These are phyloP conservation scores for Exserohilum rostratum DNA, from an alignment of 2,329 filamentous ascomycete species.

Conservation along the genomic window DNA sequence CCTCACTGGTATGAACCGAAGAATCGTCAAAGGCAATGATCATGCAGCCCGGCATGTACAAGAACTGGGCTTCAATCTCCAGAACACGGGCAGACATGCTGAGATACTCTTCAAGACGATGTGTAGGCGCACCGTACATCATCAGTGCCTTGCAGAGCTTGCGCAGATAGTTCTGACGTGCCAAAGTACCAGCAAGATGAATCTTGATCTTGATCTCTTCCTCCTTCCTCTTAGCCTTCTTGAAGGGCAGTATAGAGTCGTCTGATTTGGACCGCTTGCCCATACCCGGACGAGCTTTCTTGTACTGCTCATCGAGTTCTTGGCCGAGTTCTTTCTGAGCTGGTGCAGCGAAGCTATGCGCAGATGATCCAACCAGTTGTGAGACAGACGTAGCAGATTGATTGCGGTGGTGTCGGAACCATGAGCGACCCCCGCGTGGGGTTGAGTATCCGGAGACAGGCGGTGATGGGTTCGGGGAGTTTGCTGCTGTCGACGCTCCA, in stretches of 20 bases:
- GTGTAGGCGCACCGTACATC: conserved; percentile 88
- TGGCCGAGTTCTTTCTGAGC: conserved; percentile 50
- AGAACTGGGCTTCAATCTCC: conserved; percentile 85
- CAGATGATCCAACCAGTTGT: conserved; percentile 53
- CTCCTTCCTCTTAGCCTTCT: conserved; percentile 48
- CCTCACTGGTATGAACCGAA: conserved; percentile 76
- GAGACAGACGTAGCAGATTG: conserved; percentile 52
- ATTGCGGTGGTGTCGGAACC: conserved; percentile 46
- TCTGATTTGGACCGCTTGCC: conserved; percentile 47
- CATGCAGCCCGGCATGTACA: conserved; percentile 93
- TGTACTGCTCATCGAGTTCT: conserved; percentile 50
- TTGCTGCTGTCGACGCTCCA: conserved; percentile 42
- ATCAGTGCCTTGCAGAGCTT: conserved; percentile 86
- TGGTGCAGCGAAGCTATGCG: conserved; percentile 50
- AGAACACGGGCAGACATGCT: conserved; percentile 87
- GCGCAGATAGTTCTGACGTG: conserved; percentile 80
- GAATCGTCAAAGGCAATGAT: conserved; percentile 86
- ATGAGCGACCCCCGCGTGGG: conserved; percentile 43
- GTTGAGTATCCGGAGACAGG: conserved; percentile 52
- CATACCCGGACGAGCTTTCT: conserved; percentile 45
- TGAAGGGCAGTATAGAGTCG: conserved; percentile 46
- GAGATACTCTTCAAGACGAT: conserved; percentile 91
- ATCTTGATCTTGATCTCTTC: conserved; percentile 65
- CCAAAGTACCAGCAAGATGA: conserved; percentile 71
- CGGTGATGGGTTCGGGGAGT: conserved; percentile 49